Conservation (phyloP, 768 basidiomycete genomes). For the Agaricus blazei region DNA sequence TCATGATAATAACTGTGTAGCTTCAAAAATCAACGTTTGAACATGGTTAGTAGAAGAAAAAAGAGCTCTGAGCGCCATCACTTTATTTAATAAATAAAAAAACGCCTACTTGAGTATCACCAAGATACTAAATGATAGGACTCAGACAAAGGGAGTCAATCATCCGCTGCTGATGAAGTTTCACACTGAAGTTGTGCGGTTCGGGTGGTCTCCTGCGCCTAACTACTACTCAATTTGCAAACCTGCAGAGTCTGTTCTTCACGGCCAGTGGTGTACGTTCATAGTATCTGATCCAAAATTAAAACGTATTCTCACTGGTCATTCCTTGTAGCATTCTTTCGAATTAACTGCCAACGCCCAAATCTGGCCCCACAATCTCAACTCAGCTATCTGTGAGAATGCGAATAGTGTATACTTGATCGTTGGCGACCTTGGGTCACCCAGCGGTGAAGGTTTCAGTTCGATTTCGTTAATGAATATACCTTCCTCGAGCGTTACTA, state of each 20-base stretch:
- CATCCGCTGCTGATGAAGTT: too few species aligned
- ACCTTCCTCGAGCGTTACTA: constrained; percentile 52
- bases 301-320: background rate
- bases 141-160: too few species aligned
- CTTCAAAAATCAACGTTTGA: too few species aligned
- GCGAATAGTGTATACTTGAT: constrained; percentile 49
- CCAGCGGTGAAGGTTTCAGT: constrained; percentile 40
- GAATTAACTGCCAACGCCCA: constrained; percentile 62
- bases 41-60: too few species aligned
- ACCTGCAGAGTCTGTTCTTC: constrained; percentile 55
- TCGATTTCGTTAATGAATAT: constrained; percentile 55
- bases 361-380: constrained; percentile 61
- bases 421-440: constrained; percentile 44
- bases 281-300: background rate
- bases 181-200: too few species aligned
- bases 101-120: too few species aligned
- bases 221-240: constrained; percentile 43
- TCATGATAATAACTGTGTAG: too few species aligned
- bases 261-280: constrained; percentile 40
- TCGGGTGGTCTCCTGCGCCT: constrained; percentile 43
- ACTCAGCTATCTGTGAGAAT: constrained; percentile 51
- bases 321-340: constrained; percentile 33
- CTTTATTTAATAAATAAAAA: too few species aligned
- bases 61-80: too few species aligned
- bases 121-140: too few species aligned